Percentiles rank a stretch among this genome's conserved stretches.
These are phyloP conservation scores for Vanrija humicola DNA, from an alignment of 1,284 basidiomycete genomes.

Conservation along the genomic window DNA sequence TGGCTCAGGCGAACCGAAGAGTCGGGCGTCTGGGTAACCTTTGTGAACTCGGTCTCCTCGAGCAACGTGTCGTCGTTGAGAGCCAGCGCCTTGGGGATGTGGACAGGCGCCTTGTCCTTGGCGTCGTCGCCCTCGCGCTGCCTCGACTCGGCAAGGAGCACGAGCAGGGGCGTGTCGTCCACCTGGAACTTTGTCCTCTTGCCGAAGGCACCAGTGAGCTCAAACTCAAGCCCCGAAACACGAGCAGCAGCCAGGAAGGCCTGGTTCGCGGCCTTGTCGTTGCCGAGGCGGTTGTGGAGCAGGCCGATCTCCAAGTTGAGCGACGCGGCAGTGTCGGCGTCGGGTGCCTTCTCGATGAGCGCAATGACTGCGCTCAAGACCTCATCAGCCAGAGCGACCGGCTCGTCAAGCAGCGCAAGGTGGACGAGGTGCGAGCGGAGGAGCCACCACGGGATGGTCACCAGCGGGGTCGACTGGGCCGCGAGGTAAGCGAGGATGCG, in stretches of 20 bases:
- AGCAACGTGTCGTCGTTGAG: conserved; percentile 96
- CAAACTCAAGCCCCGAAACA: conserved; percentile 76
- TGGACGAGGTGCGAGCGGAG: conserved; percentile 72
- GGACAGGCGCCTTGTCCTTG: conserved; percentile 22
- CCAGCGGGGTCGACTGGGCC: conserved; percentile 51
- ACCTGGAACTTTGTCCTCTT: conserved; percentile 94
- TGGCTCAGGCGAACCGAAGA: conserved; percentile 53
- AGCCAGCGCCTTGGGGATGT: conserved; percentile 70
- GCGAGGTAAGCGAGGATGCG: conserved; percentile 59
- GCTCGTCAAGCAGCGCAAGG: conserved; percentile 80
- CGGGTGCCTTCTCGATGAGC: conserved; percentile 48
- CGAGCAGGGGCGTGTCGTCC: conserved; percentile 78
- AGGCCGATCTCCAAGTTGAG: conserved; percentile 77
- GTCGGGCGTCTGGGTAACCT: conserved; percentile 30
- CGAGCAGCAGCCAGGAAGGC: conserved; percentile 75
- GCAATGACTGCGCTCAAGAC: conserved; percentile 55
- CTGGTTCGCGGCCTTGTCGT: conserved; percentile 74
- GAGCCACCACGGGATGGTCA: conserved; percentile 68
- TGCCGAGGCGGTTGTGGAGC: conserved; percentile 63
- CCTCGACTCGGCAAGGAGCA: conserved; percentile 85
- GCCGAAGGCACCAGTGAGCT: conserved; percentile 88
- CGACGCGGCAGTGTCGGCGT: conserved; percentile 61
- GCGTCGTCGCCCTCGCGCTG: conserved; percentile 48
- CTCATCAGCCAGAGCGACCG: conserved; percentile 60
- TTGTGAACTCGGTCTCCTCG: conserved; percentile 86